phyloP scores from a whole-genome alignment of 2,329 filamentous ascomycete genomes.

The Fusarium austroafricanum region DNA sequence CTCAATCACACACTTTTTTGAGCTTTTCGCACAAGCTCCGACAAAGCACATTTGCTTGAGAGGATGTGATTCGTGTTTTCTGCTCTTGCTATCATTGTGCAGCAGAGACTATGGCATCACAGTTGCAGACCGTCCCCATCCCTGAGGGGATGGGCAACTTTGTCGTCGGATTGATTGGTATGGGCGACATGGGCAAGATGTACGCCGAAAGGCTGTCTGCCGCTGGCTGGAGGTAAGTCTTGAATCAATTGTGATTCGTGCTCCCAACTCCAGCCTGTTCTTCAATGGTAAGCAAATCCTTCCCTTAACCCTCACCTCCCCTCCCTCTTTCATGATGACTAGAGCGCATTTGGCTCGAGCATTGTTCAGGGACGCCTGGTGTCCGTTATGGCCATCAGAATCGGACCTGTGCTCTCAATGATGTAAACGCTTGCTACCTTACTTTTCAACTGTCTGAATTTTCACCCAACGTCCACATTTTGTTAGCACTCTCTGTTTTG shows the following conservation, averaged over 20 bases:
- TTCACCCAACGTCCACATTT: constrained; percentile 4
- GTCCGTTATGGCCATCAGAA: constrained; percentile 80
- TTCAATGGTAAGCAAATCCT: constrained; percentile 40
- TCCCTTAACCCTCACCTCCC: constrained; percentile 7
- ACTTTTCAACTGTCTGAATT: constrained; percentile 78
- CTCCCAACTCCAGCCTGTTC: constrained; percentile 28
- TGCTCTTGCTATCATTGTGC: constrained; percentile 42
- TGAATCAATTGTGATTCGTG: constrained; percentile 18
- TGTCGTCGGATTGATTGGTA: constrained; percentile 93
- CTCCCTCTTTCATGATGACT: constrained; percentile 83
- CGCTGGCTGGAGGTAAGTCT: constrained; percentile 91
- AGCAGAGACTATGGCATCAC: constrained; percentile 49
- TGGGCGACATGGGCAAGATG: constrained; percentile 99
- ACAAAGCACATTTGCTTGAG: constrained; percentile 29
- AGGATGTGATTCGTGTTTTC: constrained; percentile 46
- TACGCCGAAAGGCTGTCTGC: constrained; percentile 89
- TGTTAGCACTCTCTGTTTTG: constrained; percentile 19
- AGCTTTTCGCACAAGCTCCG: constrained; percentile 27
- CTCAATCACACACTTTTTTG: constrained; percentile 20
- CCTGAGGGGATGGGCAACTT: constrained; percentile 72
- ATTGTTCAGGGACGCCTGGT: constrained; percentile 74
- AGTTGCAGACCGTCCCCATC: constrained; percentile 47
- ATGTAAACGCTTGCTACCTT: constrained; percentile 99
- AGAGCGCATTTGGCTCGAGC: constrained; percentile 99
- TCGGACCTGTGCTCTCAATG: constrained; percentile 79